Evolutionary conservation across 75 land plant genomes (phyloP).

Genomic region (Pinus taeda): DNA sequence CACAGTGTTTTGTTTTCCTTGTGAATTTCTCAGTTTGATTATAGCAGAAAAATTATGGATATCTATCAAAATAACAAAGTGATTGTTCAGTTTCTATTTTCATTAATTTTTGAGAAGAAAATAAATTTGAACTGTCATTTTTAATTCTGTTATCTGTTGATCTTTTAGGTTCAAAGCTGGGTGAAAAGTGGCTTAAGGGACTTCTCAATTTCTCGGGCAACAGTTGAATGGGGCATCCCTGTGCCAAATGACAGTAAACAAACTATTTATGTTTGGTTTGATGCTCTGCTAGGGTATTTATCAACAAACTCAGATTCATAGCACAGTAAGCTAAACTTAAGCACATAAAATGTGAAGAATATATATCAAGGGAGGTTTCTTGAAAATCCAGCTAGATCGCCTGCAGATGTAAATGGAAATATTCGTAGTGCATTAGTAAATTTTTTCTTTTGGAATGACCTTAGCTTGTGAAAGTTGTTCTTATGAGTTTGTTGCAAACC

Average conservation of each 20-base stretch:
- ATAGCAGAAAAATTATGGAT: background rate
- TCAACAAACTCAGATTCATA: slow-evolving; percentile 5
- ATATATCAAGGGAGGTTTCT: background rate
- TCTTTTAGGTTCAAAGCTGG: slow-evolving; percentile 83
- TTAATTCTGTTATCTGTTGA: background rate
- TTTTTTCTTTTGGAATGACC: background rate
- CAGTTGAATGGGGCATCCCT: slow-evolving; percentile 99
- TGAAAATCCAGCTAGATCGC: background rate
- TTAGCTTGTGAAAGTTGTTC: background rate
- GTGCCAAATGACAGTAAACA: slow-evolving; percentile 90
- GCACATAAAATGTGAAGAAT: background rate
- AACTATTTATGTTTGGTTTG: slow-evolving; percentile 99
- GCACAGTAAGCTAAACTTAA: slow-evolving; percentile 2
- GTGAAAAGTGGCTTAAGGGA: slow-evolving; percentile 84
- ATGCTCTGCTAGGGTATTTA: slow-evolving; percentile 95
- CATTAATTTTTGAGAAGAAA: background rate
- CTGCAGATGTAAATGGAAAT: background rate
- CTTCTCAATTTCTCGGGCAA: slow-evolving; percentile 95
- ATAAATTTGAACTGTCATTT: background rate
- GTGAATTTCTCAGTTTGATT: no score
- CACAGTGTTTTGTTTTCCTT: background rate
- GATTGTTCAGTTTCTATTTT: background rate
- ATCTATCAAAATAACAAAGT: background rate
- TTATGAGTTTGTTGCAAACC: background rate
- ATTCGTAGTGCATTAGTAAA: background rate